Percentiles rank a stretch among this genome's conserved stretches.
These are phyloP conservation scores for Stylosanthes scabra DNA, from an alignment of 331 rosid species.

Conservation along the genomic window DNA sequence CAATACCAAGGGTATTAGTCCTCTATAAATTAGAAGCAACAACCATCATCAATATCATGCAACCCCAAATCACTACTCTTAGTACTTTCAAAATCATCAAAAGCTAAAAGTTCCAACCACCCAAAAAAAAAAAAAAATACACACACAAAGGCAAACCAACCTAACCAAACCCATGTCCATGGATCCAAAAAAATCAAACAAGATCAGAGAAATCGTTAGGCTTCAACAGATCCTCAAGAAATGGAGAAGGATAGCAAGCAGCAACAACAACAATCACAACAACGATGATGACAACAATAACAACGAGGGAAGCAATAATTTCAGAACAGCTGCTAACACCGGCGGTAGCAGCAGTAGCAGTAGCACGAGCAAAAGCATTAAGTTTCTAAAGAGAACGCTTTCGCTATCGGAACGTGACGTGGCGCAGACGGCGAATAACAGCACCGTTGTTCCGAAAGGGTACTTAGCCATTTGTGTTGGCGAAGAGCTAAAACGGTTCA, in stretches of 20 bases:
- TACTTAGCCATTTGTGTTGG: conserved; percentile 88
- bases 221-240: conserved; percentile 96
- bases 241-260: conserved; percentile 76
- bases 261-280: background rate
- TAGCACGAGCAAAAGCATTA: conserved; percentile 59
- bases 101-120: background rate
- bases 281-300: background rate
- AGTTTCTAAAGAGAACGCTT: conserved; percentile 80
- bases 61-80: background rate
- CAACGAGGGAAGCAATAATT: too few species aligned
- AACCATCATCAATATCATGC: conserved; percentile 17
- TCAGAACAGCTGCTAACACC: background rate
- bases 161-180: conserved; percentile 36
- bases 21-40: conserved; percentile 58
- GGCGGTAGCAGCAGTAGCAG: conserved; percentile 13
- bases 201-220: conserved; percentile 89
- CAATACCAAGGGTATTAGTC: conserved; percentile 17
- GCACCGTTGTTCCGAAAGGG: conserved; percentile 74
- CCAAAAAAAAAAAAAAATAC: too few species aligned
- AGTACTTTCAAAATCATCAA: background rate
- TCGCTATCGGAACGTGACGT: conserved; percentile 61
- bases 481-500: conserved; percentile 72
- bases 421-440: conserved; percentile 6
- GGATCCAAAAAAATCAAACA: conserved; percentile 89
- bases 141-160: too few species aligned